Evolutionary conservation across 164 flowering plant species (phyloP).

Genomic region (Berberis thunbergii): DNA sequence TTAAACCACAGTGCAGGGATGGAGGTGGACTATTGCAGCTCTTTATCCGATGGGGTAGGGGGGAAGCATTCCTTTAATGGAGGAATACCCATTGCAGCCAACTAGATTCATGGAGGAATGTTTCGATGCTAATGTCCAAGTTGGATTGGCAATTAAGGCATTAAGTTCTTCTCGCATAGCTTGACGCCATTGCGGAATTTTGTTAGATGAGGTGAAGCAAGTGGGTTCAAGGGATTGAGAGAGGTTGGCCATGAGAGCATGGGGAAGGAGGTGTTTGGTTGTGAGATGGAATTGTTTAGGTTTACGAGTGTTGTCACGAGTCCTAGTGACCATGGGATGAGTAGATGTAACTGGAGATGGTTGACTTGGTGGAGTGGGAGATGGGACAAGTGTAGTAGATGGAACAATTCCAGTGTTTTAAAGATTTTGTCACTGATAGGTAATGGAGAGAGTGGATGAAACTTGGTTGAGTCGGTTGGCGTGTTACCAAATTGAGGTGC

Average conservation of each 20-base stretch:
- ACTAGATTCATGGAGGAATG: not conserved
- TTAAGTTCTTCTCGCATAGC: not conserved
- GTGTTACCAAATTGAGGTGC: not conserved
- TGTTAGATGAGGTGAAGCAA: not conserved
- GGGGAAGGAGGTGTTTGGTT: not conserved
- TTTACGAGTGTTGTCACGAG: not conserved
- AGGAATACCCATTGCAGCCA: conserved; percentile 1
- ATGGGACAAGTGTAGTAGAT: not conserved
- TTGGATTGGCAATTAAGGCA: not conserved
- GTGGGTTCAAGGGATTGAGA: not conserved
- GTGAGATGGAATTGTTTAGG: not conserved
- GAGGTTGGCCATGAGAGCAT: not conserved
- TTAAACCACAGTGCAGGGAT: too few relatives aligned
- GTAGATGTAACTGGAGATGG: not conserved
- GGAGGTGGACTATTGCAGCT: too few relatives aligned
- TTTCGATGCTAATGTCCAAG: not conserved
- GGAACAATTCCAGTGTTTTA: not conserved
- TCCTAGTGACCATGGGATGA: not conserved
- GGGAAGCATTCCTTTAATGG: too few relatives aligned
- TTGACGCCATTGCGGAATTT: not conserved
- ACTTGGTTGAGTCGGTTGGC: not conserved
- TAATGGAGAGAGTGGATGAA: not conserved
- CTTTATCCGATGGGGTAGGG: too few relatives aligned
- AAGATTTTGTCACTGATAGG: not conserved
- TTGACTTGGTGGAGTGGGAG: not conserved